phyloP scores from a whole-genome alignment of 495 filamentous ascomycete species.

The Astrothelium macrocarpum region DNA sequence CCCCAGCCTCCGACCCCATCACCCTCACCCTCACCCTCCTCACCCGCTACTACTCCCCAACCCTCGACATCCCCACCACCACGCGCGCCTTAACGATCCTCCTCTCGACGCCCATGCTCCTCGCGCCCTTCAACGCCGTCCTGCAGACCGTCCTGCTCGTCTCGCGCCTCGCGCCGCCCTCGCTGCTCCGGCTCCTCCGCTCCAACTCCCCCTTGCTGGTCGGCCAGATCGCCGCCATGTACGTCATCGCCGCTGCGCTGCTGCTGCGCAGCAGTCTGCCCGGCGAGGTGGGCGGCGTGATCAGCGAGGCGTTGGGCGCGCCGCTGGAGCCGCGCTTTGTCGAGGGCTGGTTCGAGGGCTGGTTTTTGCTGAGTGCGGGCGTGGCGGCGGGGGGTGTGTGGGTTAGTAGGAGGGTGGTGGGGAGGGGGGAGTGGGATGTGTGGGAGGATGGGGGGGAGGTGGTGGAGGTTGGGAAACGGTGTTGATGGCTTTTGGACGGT shows the following conservation, averaged over 20 bases:
- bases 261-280: constrained; percentile 66
- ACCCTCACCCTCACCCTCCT: constrained; percentile 66
- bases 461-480: constrained; percentile 58
- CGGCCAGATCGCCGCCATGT: constrained; percentile 66
- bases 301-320: constrained; percentile 61
- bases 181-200: constrained; percentile 46
- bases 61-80: constrained; percentile 63
- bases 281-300: constrained; percentile 56
- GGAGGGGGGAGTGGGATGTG: constrained; percentile 40
- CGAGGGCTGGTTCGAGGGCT: constrained; percentile 80
- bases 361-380: constrained; percentile 58
- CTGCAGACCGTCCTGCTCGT: constrained; percentile 68
- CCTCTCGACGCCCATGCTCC: constrained; percentile 66
- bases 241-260: constrained; percentile 66
- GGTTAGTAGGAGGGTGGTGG: constrained; percentile 51
- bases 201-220: constrained; percentile 63
- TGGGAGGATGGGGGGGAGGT: constrained; percentile 56
- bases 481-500: constrained; percentile 15
- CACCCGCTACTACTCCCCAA: constrained; percentile 61
- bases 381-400: constrained; percentile 58
- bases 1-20: constrained; percentile 64
- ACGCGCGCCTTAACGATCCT: constrained; percentile 68
- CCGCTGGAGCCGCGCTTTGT: constrained; percentile 58
- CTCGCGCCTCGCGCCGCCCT: constrained; percentile 53
- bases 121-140: constrained; percentile 63